Conservation (phyloP, 495 filamentous ascomycete genomes). For the Chlorociboria aeruginascens region DNA sequence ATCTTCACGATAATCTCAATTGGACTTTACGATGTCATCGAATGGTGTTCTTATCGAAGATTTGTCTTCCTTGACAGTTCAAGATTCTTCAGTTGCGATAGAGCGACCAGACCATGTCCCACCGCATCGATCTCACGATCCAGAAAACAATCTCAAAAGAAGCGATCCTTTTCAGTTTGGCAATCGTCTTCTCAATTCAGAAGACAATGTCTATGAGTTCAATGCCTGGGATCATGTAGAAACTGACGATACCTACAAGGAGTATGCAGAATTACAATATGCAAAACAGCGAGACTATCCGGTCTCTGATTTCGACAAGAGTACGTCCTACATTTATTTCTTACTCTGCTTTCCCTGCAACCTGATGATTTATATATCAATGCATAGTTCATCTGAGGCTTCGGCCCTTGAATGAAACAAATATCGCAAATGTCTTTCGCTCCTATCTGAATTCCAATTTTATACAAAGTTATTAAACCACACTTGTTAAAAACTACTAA, state of each 20-base stretch:
- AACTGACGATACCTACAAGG: slow-evolving; percentile 70
- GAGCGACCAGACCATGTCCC: slow-evolving; percentile 18
- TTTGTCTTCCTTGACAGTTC: slow-evolving; percentile 8
- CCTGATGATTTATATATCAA: slow-evolving; percentile 42
- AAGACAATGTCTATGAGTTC: slow-evolving; percentile 84
- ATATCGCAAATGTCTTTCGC: slow-evolving; percentile 44
- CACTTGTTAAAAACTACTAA: slow-evolving; percentile 3
- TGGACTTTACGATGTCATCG: slow-evolving; percentile 2
- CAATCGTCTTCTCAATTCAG: slow-evolving; percentile 67
- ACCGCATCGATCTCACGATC: slow-evolving; percentile 43
- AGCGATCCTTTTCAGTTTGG: slow-evolving; percentile 92
- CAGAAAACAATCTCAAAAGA: slow-evolving; percentile 58
- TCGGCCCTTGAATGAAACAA: slow-evolving; percentile 36
- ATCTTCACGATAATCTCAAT: too few relatives aligned
- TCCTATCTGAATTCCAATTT: slow-evolving; percentile 42
- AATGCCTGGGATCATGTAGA: slow-evolving; percentile 98
- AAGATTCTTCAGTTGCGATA: slow-evolving; percentile 6
- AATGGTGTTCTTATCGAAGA: slow-evolving; percentile 1
- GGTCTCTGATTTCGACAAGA: slow-evolving; percentile 77
- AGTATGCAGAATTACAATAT: slow-evolving; percentile 71
- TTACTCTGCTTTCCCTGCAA: slow-evolving; percentile 2
- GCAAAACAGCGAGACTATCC: slow-evolving; percentile 68
- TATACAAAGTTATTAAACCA: neutral
- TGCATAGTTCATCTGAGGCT: slow-evolving; percentile 53
- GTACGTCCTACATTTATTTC: slow-evolving; percentile 26